phyloP scores from a whole-genome alignment of 257 asterid species.

The Oldenlandia corymbosa region DNA sequence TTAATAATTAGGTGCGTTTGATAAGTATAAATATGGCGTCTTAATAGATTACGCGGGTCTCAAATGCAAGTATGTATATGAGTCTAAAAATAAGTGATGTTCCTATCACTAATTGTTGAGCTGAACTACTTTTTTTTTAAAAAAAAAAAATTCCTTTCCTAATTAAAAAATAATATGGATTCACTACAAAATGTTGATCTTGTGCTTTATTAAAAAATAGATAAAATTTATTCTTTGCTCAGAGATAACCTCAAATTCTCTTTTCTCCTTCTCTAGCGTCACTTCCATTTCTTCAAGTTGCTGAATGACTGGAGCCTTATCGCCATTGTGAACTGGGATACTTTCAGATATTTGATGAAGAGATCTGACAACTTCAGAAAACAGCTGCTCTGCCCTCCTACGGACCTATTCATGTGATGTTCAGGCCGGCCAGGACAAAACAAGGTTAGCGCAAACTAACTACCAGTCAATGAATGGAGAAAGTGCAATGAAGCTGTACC shows the following conservation, averaged over 20 bases:
- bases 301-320: conserved; percentile 35
- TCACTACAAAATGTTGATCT: too few relatives aligned
- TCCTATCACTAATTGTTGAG: too few relatives aligned
- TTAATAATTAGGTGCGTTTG: too few relatives aligned
- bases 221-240: not conserved
- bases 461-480: conserved; percentile 13
- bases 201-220: too few relatives aligned
- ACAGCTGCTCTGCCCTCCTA: conserved; percentile 42
- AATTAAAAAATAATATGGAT: too few relatives aligned
- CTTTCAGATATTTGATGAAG: conserved; percentile 44
- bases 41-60: too few relatives aligned
- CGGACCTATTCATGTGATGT: conserved; percentile 37
- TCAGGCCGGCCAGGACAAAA: conserved; percentile 11
- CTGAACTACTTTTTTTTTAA: too few relatives aligned
- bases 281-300: conserved; percentile 43
- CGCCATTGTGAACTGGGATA: conserved; percentile 23
- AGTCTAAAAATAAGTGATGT: too few relatives aligned
- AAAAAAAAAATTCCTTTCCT: too few relatives aligned
- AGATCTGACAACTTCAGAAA: conserved; percentile 49
- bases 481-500: conserved; percentile 32
- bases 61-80: too few relatives aligned
- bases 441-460: conserved; percentile 14
- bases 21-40: too few relatives aligned
- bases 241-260: conserved; percentile 57
- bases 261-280: conserved; percentile 55